Evolutionary conservation across 768 basidiomycete species (phyloP).

Genomic region (Boletellus ananas): DNA sequence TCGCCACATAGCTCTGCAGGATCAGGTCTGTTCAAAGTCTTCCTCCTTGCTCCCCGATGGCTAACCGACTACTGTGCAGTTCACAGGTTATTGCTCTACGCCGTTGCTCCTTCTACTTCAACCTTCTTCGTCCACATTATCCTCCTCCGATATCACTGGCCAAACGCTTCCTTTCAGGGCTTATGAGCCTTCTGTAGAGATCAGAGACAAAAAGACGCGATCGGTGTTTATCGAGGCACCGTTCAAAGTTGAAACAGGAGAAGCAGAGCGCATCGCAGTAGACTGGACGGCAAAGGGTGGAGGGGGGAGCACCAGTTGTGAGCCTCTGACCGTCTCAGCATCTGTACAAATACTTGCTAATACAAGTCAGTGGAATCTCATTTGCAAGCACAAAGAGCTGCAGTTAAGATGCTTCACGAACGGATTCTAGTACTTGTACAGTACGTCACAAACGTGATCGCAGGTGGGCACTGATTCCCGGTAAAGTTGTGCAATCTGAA

Average conservation of each 20-base stretch:
- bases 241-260: constrained; percentile 92
- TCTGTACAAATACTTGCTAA: not conserved
- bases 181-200: constrained; percentile 90
- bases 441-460: constrained; percentile 75
- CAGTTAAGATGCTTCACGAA: constrained; percentile 95
- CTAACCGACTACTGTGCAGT: constrained; percentile 42
- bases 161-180: constrained; percentile 87
- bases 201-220: constrained; percentile 71
- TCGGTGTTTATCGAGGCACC: constrained; percentile 81
- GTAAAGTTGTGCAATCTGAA: not conserved
- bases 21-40: constrained; percentile 53
- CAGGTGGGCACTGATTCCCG: constrained; percentile 46
- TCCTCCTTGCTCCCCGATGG: not conserved
- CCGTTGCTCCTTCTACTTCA: constrained; percentile 82
- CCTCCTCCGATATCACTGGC: constrained; percentile 50
- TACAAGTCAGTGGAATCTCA: constrained; percentile 74
- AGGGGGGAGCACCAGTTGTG: constrained; percentile 75
- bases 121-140: constrained; percentile 45
- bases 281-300: constrained; percentile 91
- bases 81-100: constrained; percentile 80
- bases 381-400: constrained; percentile 87
- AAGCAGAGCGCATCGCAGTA: constrained; percentile 97
- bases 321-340: constrained; percentile 28
- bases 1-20: constrained; percentile 79
- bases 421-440: constrained; percentile 82